Evolutionary conservation across 371 early-diverging fungal species (phyloP), one percentile per base, ranked within the genome.

Genomic region (Coemansia sp.): DNA sequence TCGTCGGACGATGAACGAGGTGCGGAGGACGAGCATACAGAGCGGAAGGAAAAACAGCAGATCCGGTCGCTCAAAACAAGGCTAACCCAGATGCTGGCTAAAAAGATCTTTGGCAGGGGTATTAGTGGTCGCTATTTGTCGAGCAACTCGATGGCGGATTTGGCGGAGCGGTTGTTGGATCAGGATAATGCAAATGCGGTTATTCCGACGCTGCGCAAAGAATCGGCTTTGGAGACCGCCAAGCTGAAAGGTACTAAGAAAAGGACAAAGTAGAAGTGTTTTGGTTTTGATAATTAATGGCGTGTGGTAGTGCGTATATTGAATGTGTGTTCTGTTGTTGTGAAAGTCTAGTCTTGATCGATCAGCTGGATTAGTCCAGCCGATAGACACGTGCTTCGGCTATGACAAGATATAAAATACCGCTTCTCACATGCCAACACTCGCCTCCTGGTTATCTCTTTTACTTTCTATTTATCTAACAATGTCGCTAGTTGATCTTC

Each of bases 51-150:
- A 5, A 78, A 71, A 61, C 65, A 59, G 26, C 87, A 85, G 77
- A 81, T 87, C 37, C 77, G 78, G 67, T 67, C 78, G 2, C 77
- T 89, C 77, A 87, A 85, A 53, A 65, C 74, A 0, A 77, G 89
- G 68, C 82, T 95, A 42, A 80, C 76, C 50, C 78, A 74, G 21
- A 61, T 92, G 69, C 64, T 94, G 31, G 73, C 82, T 21, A 80
- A 84, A 54, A 84, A 87, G 50, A 77, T 93, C 63, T 67, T 93
- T 52, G 91, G 92, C n/a, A 80, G 84, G 56, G 92, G 92, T 37
- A 82, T 88, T 1, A 88, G 87, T 5, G 79, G 80, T 8, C 86
- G 85, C 63, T 95, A 92, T 66, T 77, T 93, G 60, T 92, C 95
- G 1, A 84, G 91, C 64, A 83, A 88, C 54, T 69, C 82, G 27